Conservation (phyloP, 2,329 filamentous ascomycete species). For the Diaporthe australafricana region DNA sequence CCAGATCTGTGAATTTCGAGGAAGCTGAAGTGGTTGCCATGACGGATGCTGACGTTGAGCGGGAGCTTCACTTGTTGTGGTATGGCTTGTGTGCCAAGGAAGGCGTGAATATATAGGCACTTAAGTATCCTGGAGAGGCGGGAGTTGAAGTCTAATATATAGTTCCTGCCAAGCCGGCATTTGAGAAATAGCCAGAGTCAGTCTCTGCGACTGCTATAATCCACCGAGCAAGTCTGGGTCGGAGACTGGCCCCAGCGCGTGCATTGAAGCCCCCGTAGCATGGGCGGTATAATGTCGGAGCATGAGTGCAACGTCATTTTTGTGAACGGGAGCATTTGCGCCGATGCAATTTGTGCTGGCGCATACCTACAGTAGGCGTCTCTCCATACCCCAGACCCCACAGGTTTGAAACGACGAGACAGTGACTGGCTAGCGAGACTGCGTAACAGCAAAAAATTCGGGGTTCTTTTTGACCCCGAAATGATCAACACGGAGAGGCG, state of each 20-base stretch:
- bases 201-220: not conserved
- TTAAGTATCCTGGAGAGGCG: not conserved
- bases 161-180: conserved; percentile 3
- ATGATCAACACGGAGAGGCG: not conserved
- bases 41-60: not conserved
- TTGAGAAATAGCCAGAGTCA: not conserved
- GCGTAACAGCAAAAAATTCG: not conserved
- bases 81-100: not conserved
- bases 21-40: conserved; percentile 27
- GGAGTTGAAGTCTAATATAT: too few species aligned
- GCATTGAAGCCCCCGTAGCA: not conserved
- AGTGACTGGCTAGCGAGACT: not conserved
- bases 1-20: not conserved
- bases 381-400: not conserved
- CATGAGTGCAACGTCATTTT: conserved; percentile 25
- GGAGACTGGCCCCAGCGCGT: not conserved
- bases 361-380: not conserved
- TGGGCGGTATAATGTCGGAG: not conserved
- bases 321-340: conserved; percentile 7
- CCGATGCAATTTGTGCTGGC: not conserved
- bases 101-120: not conserved
- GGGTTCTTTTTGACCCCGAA: not conserved
- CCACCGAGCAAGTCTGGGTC: not conserved
- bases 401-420: not conserved
- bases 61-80: conserved; percentile 7